Conservation (phyloP, 2,329 filamentous ascomycete species). For the Neofusicoccum laricinum region DNA sequence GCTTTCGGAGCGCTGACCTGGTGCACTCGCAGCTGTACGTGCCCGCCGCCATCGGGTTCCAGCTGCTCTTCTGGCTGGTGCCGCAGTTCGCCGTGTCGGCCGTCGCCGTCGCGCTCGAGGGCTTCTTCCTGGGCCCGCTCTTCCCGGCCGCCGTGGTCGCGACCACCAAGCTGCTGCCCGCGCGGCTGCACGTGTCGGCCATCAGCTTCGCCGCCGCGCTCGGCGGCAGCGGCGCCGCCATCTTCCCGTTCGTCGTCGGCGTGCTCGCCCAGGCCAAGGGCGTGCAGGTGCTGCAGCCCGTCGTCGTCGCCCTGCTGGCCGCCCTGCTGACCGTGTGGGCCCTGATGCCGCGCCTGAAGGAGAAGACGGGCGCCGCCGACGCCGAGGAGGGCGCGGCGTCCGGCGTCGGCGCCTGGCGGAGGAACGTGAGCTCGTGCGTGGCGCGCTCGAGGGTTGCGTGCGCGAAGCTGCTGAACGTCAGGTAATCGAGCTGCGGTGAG, state of each 20-base stretch:
- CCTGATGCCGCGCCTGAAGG: slow-evolving; percentile 32
- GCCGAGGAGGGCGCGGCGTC: background rate
- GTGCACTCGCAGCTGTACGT: slow-evolving; percentile 3
- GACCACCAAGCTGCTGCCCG: slow-evolving; percentile 21
- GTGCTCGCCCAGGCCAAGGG: slow-evolving; percentile 45
- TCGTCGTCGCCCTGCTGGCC: slow-evolving; percentile 50
- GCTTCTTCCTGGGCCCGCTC: slow-evolving; percentile 21
- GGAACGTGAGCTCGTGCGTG: background rate
- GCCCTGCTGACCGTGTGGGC: slow-evolving; percentile 49
- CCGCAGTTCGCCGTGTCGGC: slow-evolving; percentile 20
- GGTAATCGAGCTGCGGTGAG: background rate
- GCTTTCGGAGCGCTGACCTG: background rate
- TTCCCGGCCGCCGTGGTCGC: slow-evolving; percentile 21
- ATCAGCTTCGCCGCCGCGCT: slow-evolving; percentile 21
- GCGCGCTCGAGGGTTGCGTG: background rate
- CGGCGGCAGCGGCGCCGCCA: slow-evolving; percentile 22
- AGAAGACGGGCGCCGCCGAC: background rate
- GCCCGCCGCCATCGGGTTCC: slow-evolving; percentile 18
- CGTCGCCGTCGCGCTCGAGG: slow-evolving; percentile 19
- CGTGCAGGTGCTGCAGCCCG: slow-evolving; percentile 57
- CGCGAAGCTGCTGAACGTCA: background rate
- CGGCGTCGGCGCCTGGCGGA: background rate
- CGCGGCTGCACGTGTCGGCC: slow-evolving; percentile 20
- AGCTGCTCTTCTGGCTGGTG: slow-evolving; percentile 22
- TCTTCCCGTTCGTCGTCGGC: slow-evolving; percentile 31